Evolutionary conservation across 371 early-diverging fungal species (phyloP).

Genomic region (Batkoa obscura): DNA sequence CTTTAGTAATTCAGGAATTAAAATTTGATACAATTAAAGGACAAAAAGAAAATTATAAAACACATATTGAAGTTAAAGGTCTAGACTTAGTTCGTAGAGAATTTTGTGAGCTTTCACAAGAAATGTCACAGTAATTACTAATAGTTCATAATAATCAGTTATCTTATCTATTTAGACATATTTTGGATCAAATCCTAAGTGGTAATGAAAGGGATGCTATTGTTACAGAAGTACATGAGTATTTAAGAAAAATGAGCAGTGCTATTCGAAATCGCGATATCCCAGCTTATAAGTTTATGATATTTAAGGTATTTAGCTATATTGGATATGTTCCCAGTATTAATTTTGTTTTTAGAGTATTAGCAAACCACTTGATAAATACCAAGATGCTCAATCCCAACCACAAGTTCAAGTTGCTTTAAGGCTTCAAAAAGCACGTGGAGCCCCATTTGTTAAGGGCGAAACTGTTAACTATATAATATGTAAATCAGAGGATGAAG

Average conservation of each 20-base stretch:
- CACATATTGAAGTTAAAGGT: constrained; percentile 84
- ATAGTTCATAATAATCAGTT: too few species aligned
- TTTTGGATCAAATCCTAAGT: constrained; percentile 61
- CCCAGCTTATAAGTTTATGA: constrained; percentile 13
- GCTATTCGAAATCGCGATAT: constrained; percentile 49
- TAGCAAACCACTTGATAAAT: constrained; percentile 73
- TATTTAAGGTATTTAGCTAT: neutral
- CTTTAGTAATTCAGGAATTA: constrained; percentile 42
- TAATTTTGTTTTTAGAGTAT: neutral
- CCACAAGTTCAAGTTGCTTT: constrained; percentile 97
- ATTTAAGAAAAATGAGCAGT: constrained; percentile 43
- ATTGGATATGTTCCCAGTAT: neutral
- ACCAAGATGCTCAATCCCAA: constrained; percentile 72
- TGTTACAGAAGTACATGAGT: constrained; percentile 51
- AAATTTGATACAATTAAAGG: constrained; percentile 8
- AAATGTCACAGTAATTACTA: constrained; percentile 37
- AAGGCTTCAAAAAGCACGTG: constrained; percentile 47
- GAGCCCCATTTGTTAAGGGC: constrained; percentile 52
- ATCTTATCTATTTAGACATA: constrained; percentile 9
- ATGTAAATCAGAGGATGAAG: constrained; percentile 29
- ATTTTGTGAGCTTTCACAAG: constrained; percentile 90
- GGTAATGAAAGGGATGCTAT: constrained; percentile 46
- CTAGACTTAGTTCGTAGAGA: constrained; percentile 96
- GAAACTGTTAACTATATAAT: constrained; percentile 96
- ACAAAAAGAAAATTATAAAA: constrained; percentile 12